Base-by-base conservation (phyloP, 768 basidiomycete genomes). In the Astraeus odoratus region DNA sequence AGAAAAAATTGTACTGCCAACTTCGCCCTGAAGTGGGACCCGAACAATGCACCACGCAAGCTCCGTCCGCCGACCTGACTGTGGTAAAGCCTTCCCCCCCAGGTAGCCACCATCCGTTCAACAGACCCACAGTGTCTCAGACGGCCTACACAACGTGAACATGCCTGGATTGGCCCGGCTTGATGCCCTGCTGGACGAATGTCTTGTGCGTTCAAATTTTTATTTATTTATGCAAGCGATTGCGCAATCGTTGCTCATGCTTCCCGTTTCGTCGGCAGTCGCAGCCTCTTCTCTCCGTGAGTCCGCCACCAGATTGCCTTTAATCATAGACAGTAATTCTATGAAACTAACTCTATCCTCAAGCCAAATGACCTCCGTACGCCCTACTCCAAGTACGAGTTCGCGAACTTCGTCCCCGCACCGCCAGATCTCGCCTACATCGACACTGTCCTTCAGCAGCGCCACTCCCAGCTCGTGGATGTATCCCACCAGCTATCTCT, bases 231-330 rank as follows among this genome's bases (percentile, higher is more conserved):
- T 27, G 46, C 42, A 36, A 39, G 23, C 50, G 52, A 63, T 63
- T 48, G 63, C 63, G 63, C 61, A 54, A 63, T 63, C 56, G 39
- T 63, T 51, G 60, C 63, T 63, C 60, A 65, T 58, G 22, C 29
- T 8, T 26, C 18, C 20, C 23, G 8, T 33, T 44, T 45, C n/a
- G 25, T 16, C 27, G 31, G 25, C 48, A 39, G 34, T 46, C 40
- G 53, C 43, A 27, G 46, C 56, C 23, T 25, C 23, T 25, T n/a
- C 42, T 48, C 51, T 59, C 51, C 45, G 60, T 57, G 19, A 35
- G 61, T 39, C 29, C 20, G 18, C 48, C 3, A 9, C 18, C 37
- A n/a, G 29, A n/a, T n/a, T n/a, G n/a, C n/a, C n/a, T n/a, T n/a
- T n/a, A n/a, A n/a, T n/a, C n/a, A n/a, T n/a, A n/a, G n/a, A n/a